Percentiles rank a stretch among this genome's conserved stretches.
Conservation (phyloP, 164 flowering plant genomes). For the Sedum album region DNA sequence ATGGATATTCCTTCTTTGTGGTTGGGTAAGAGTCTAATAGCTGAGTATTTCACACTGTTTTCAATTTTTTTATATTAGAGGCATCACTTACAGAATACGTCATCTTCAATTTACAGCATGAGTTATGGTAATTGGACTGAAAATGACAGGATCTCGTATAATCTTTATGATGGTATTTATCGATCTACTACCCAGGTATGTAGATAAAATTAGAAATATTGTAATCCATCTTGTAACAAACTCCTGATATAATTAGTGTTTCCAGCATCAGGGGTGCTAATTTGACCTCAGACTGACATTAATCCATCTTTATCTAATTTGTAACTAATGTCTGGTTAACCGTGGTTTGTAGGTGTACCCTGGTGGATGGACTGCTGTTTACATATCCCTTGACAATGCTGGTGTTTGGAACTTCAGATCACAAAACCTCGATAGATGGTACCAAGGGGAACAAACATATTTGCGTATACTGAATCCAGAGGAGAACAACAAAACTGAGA, state of each 20-base stretch:
- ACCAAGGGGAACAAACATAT: slow-evolving; percentile 60
- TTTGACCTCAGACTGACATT: too few species aligned
- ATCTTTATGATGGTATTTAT: slow-evolving; percentile 80
- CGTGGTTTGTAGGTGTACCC: slow-evolving; percentile 46
- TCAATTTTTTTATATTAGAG: neutral
- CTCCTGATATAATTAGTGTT: too few species aligned
- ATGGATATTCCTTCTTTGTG: slow-evolving; percentile 69
- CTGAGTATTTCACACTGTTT: neutral
- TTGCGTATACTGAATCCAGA: slow-evolving; percentile 45
- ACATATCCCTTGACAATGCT: slow-evolving; percentile 52
- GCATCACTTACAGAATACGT: neutral
- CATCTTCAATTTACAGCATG: slow-evolving; percentile 40
- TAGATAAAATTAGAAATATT: neutral
- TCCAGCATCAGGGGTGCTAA: too few species aligned
- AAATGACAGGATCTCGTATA: slow-evolving; percentile 50
- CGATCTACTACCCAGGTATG: slow-evolving; percentile 75
- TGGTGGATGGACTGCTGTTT: slow-evolving; percentile 56
- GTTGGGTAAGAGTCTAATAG: slow-evolving; percentile 46
- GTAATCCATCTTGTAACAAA: too few species aligned
- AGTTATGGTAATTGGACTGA: slow-evolving; percentile 81
- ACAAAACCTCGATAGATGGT: slow-evolving; percentile 54
- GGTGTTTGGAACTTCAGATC: slow-evolving; percentile 60
- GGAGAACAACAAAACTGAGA: slow-evolving; percentile 15
- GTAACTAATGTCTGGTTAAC: neutral
- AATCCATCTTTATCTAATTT: neutral